These are phyloP conservation scores for Gynochthodes officinalis DNA, from an alignment of 257 asterid species.

Conservation along the genomic window DNA sequence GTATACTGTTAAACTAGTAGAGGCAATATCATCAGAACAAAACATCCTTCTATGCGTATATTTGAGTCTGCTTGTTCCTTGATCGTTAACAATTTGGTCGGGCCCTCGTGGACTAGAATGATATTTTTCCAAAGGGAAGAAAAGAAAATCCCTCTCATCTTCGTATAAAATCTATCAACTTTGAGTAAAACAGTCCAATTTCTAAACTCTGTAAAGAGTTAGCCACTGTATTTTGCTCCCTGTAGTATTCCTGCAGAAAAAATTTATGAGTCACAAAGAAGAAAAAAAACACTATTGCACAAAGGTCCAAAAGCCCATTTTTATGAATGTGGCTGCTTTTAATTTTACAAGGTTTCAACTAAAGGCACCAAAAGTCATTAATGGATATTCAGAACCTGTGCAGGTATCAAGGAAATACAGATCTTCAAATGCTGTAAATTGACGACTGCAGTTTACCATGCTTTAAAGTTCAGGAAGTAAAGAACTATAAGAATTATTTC, in stretches of 20 bases:
- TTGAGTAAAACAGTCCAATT: conserved; percentile 7
- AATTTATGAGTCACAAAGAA: background rate
- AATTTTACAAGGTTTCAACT: background rate
- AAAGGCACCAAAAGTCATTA: background rate
- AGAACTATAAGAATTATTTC: background rate
- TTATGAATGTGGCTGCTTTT: background rate
- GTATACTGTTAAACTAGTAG: background rate
- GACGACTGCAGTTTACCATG: background rate
- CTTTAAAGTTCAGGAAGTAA: background rate
- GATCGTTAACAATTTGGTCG: background rate
- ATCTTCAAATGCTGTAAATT: background rate
- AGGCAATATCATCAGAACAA: conserved; percentile 5
- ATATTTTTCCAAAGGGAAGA: conserved; percentile 10
- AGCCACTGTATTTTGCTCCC: conserved; percentile 10
- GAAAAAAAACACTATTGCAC: background rate
- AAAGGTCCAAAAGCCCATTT: background rate
- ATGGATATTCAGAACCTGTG: background rate
- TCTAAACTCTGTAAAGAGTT: conserved; percentile 8
- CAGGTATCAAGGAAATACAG: background rate
- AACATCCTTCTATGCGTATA: conserved; percentile 4
- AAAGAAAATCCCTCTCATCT: conserved; percentile 9
- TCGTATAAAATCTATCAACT: conserved; percentile 1
- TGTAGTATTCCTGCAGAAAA: conserved; percentile 9
- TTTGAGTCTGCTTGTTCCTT: conserved; percentile 4
- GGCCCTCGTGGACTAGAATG: background rate